Conservation (phyloP, 176 grass and related monocot genomes). For the Phoenix dactylifera region DNA sequence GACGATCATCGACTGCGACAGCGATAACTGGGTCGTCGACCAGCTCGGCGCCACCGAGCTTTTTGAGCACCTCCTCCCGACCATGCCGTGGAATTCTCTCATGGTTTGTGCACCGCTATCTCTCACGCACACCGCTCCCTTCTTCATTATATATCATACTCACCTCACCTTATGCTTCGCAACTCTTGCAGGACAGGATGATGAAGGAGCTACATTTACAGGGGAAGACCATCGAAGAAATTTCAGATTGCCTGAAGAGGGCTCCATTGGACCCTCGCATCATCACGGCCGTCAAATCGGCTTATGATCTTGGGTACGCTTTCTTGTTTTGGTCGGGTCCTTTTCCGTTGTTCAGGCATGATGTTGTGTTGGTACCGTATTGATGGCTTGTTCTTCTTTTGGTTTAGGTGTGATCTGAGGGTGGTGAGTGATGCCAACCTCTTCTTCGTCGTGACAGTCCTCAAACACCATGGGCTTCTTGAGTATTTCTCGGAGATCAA, state of each 20-base stretch:
- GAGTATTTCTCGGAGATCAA: conserved; percentile 77
- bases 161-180: background rate
- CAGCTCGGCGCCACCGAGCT: conserved; percentile 41
- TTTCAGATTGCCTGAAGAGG: conserved; percentile 26
- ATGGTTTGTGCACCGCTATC: conserved; percentile 25
- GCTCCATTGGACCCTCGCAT: conserved; percentile 48
- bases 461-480: conserved; percentile 60
- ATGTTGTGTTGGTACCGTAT: no score
- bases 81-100: conserved; percentile 81
- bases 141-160: no score
- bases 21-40: conserved; percentile 77
- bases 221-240: conserved; percentile 34
- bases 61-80: conserved; percentile 77
- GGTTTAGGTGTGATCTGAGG: conserved; percentile 53
- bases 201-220: conserved; percentile 44
- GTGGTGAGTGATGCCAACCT: conserved; percentile 80
- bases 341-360: no score
- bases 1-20: conserved; percentile 92
- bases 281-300: conserved; percentile 31
- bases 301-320: conserved; percentile 33
- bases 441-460: conserved; percentile 81
- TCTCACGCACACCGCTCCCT: background rate
- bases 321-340: background rate
- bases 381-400: background rate
- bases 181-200: conserved; percentile 43